A percentile compares a stretch with the other conserved stretches of the same genome.
These are phyloP conservation scores for Chlorella sp. DNA, from an alignment of 139 green algal genomes.

Conservation along the genomic window DNA sequence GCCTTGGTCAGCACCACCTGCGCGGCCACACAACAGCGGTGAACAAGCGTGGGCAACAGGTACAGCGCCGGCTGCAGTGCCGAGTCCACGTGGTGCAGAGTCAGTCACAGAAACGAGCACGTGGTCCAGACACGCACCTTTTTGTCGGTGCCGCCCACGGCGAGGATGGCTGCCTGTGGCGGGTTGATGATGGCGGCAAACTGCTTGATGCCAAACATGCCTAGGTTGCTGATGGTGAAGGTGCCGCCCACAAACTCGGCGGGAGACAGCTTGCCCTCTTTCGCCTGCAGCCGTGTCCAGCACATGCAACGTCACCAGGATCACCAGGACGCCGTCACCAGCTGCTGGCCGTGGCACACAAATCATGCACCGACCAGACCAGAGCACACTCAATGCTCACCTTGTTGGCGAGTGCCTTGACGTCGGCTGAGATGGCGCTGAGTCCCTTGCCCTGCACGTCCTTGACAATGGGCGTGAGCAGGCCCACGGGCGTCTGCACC, in stretches of 20 bases:
- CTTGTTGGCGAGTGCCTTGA: slow-evolving; percentile 71
- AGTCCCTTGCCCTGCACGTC: slow-evolving; percentile 69
- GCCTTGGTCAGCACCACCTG: slow-evolving; percentile 11
- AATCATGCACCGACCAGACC: too few relatives aligned
- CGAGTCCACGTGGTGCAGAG: too few relatives aligned
- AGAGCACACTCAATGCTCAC: too few relatives aligned
- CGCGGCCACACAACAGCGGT: slow-evolving; percentile 4
- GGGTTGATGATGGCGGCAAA: slow-evolving; percentile 98
- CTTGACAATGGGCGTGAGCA: slow-evolving; percentile 58
- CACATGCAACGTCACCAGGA: too few relatives aligned
- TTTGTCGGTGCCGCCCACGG: slow-evolving; percentile 51
- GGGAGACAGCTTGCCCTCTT: slow-evolving; percentile 81
- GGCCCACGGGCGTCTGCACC: slow-evolving; percentile 39
- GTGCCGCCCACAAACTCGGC: slow-evolving; percentile 85
- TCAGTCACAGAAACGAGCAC: too few relatives aligned
- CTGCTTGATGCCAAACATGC: slow-evolving; percentile 90
- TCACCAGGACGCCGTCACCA: too few relatives aligned
- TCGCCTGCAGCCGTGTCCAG: slow-evolving; percentile 56
- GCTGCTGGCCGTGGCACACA: too few relatives aligned
- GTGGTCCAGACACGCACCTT: too few relatives aligned
- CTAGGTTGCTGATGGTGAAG: slow-evolving; percentile 91
- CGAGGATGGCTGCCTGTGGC: slow-evolving; percentile 78
- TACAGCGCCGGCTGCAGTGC: too few relatives aligned
- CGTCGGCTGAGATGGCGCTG: slow-evolving; percentile 56
- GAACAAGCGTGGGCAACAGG: too few relatives aligned